Conservation (phyloP, 805 yeast species). For the Teunomyces atbi region DNA sequence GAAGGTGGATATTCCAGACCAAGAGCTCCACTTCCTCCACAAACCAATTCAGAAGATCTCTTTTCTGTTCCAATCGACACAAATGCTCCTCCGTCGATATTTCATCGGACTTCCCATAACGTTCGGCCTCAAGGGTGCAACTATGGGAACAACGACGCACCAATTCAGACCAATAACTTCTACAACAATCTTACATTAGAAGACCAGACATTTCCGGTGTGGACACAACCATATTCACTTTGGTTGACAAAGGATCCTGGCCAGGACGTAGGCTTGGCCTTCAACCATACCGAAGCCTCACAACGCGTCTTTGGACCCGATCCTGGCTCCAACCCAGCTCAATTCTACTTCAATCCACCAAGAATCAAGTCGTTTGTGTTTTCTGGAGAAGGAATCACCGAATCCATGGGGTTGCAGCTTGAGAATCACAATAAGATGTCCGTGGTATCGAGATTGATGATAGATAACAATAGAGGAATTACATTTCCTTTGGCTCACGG, state of each 20-base stretch:
- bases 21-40: slow-evolving; percentile 4
- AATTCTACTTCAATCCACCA: slow-evolving; percentile 67
- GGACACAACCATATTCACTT: slow-evolving; percentile 80
- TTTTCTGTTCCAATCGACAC: slow-evolving; percentile 44
- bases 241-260: slow-evolving; percentile 56
- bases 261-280: slow-evolving; percentile 60
- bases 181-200: slow-evolving; percentile 71
- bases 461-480: slow-evolving; percentile 10
- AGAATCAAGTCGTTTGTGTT: slow-evolving; percentile 58
- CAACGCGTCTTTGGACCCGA: slow-evolving; percentile 74
- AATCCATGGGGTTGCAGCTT: slow-evolving; percentile 17
- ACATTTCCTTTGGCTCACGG: slow-evolving; percentile 72
- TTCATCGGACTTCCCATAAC: slow-evolving; percentile 30
- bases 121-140: slow-evolving; percentile 36
- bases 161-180: slow-evolving; percentile 75
- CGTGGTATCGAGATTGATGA: slow-evolving; percentile 21
- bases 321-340: slow-evolving; percentile 48
- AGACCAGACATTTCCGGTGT: slow-evolving; percentile 63
- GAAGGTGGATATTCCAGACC: slow-evolving; percentile 1
- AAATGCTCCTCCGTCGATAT: slow-evolving; percentile 44
- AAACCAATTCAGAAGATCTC: slow-evolving; percentile 21
- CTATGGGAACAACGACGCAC: slow-evolving; percentile 23
- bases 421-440: slow-evolving; percentile 31
- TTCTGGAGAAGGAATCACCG: slow-evolving; percentile 22
- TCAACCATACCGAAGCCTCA: slow-evolving; percentile 56